These are phyloP conservation scores for Populus hybrid DNA, from an alignment of 441 rosid genomes.

Conservation along the genomic window DNA sequence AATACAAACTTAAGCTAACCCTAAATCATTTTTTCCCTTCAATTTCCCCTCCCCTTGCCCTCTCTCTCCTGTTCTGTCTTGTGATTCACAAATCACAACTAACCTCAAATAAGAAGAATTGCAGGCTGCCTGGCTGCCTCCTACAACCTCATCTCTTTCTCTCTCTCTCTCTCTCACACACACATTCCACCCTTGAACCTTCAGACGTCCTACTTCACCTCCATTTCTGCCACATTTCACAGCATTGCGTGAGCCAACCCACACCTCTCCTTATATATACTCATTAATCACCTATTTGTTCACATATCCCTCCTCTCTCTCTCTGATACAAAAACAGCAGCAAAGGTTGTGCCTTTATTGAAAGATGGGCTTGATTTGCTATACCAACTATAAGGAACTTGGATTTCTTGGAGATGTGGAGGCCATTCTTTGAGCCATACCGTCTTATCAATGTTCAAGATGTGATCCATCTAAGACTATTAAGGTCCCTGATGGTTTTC, in stretches of 20 bases:
- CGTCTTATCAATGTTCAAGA: slow-evolving; percentile 94
- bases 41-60: too few species aligned
- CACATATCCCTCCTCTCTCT: background rate
- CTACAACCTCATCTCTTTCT: too few species aligned
- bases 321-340: slow-evolving; percentile 25
- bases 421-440: slow-evolving; percentile 90
- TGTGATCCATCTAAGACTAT: slow-evolving; percentile 40
- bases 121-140: too few species aligned
- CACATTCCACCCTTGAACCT: background rate
- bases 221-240: background rate
- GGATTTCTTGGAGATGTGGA: slow-evolving; percentile 97
- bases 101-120: too few species aligned
- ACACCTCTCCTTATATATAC: slow-evolving; percentile 1
- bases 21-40: too few species aligned
- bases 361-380: slow-evolving; percentile 59
- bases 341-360: slow-evolving; percentile 40
- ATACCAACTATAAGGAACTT: slow-evolving; percentile 49
- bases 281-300: background rate
- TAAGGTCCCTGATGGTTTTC: too few species aligned
- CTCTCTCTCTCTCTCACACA: background rate
- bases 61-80: too few species aligned
- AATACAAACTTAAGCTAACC: too few species aligned
- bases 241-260: background rate
- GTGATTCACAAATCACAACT: too few species aligned
- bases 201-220: background rate